Base-by-base conservation (phyloP, 1,284 basidiomycete genomes). In the Lentinula novae-zelandiae region DNA sequence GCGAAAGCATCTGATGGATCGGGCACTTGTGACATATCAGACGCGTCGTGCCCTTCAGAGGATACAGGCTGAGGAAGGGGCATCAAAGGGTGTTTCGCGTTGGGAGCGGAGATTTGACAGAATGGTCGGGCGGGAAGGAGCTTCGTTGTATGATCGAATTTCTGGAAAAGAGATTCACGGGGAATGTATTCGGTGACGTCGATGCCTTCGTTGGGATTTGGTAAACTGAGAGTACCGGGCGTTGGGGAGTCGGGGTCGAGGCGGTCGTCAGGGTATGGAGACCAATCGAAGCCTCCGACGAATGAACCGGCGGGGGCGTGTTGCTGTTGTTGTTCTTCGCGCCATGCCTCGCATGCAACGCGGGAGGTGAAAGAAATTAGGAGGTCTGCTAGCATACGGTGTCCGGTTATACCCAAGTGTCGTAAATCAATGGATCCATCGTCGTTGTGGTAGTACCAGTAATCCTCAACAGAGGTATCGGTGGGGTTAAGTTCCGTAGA, bases 311-410 rank as follows among this genome's bases (percentile, higher is more conserved):
- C 15, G 17, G 42, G 9, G 13, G 20, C 36, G 22, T 17, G 17
- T 8, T 20, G 27, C 1, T 15, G n/a, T 38, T 38, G 13, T 15
- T 36, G 40, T 33, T 46, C 42, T 56, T 56, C 54, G 2, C 40
- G 54, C 54, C 54, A 56, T 1, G 12, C 54, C 34, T 56, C 54
- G n/a, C 54, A 56, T 44, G 54, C 54, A 5, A 56, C 42, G 13
- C 54, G 54, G 9, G 54, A 56, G 3, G 54, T 56, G 31, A 56
- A 56, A 15, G 54, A 56, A 10, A 46, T 44, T 2, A 56, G 54
- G 5, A 56, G 54, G 42, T 56, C 54, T 7, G 54, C 54, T 12
- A 46, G 39, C 3, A 56, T 27, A 46, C 54, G 54, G 22, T 56
- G 54, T 44, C 54, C 54, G 40, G 46, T 56, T 6, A 31, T 46